Conservation (phyloP, 2,329 filamentous ascomycete species). For the Calonectria pteridis region DNA sequence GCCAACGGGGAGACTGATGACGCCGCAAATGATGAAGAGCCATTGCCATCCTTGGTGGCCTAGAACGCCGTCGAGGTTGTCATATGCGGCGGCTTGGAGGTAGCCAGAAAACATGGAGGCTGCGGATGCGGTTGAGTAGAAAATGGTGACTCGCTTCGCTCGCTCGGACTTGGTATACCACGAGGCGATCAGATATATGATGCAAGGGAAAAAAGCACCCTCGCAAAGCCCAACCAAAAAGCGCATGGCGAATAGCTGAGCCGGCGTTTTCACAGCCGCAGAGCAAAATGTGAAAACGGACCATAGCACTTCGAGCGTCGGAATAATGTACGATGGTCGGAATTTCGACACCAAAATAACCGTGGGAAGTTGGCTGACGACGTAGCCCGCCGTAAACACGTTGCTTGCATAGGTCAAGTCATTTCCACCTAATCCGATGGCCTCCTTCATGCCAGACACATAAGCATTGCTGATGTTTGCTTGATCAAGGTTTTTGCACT, state of each 20-base stretch:
- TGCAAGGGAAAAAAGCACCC: not conserved
- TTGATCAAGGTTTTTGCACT: not conserved
- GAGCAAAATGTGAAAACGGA: not conserved
- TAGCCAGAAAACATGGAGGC: slow-evolving; percentile 1
- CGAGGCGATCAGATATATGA: not conserved
- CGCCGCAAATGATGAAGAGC: not conserved
- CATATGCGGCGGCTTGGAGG: not conserved
- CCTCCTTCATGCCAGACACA: not conserved
- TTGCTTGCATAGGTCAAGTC: not conserved
- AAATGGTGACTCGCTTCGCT: not conserved
- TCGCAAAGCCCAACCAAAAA: not conserved
- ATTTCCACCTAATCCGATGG: not conserved
- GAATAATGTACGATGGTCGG: not conserved
- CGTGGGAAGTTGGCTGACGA: not conserved
- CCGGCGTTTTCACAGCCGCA: not conserved
- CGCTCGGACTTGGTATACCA: not conserved
- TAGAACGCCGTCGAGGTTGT: not conserved
- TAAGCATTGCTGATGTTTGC: not conserved
- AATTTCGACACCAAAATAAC: not conserved
- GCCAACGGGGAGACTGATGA: not conserved
- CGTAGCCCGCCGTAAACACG: not conserved
- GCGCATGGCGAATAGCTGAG: not conserved
- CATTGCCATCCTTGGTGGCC: not conserved
- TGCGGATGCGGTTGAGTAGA: not conserved
- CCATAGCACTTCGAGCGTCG: not conserved